Conservation (phyloP, 2,329 filamentous ascomycete species). For the Sphaceloma murrayae region DNA sequence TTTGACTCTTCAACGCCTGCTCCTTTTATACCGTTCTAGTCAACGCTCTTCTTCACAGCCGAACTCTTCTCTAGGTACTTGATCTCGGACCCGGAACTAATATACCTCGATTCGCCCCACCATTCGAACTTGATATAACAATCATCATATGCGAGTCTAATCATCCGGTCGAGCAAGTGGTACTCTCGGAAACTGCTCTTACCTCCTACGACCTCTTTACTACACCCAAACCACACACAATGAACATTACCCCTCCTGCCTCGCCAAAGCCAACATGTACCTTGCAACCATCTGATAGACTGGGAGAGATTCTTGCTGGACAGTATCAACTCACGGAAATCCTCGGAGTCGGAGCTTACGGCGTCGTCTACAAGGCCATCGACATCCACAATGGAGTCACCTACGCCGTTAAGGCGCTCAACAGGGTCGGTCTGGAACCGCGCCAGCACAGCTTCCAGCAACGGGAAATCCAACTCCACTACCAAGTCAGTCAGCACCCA, state of each 20-base stretch:
- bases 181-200: conserved; percentile 9
- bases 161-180: conserved; percentile 16
- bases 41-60: conserved; percentile 11
- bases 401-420: conserved; percentile 95
- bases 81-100: conserved; percentile 12
- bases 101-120: conserved; percentile 15
- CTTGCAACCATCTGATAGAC: conserved; percentile 62
- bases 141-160: conserved; percentile 15
- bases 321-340: conserved; percentile 76
- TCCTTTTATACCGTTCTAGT: conserved; percentile 17
- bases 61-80: conserved; percentile 7
- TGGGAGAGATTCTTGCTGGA: conserved; percentile 75
- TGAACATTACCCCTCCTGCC: conserved; percentile 43
- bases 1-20: conserved; percentile 17
- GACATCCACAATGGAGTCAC: conserved; percentile 70
- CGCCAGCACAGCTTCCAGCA: conserved; percentile 85
- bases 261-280: conserved; percentile 33
- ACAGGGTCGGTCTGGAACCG: conserved; percentile 83
- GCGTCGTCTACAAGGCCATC: conserved; percentile 84
- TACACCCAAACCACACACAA: conserved; percentile 27
- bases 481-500: conserved; percentile 75
- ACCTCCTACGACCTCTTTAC: conserved; percentile 31
- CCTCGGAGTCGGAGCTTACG: conserved; percentile 88
- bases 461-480: conserved; percentile 85
- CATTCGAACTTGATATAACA: conserved; percentile 11